Evolutionary conservation across 805 yeast species (phyloP).

Genomic region (Candida odintsovae): DNA sequence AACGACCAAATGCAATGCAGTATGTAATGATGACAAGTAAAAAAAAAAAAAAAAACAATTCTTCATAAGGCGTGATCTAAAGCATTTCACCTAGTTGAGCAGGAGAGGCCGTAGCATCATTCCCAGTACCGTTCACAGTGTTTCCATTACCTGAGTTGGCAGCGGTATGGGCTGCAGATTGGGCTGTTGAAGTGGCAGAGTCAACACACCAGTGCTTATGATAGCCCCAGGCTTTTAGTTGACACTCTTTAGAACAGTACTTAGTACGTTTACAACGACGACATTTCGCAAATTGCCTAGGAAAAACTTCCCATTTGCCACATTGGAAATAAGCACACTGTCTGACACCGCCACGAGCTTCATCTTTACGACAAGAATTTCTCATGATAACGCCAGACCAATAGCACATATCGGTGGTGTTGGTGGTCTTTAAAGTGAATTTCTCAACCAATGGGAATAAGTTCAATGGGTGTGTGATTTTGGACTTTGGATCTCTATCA

Average conservation of each 20-base stretch:
- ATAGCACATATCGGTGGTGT: constrained; percentile 77
- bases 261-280: constrained; percentile 91
- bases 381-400: constrained; percentile 99
- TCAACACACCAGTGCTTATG: constrained; percentile 89
- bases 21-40: neutral
- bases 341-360: constrained; percentile 77
- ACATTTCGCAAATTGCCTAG: constrained; percentile 92
- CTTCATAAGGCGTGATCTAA: no score
- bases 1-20: neutral
- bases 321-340: constrained; percentile 94
- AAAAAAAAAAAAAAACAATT: neutral
- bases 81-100: neutral
- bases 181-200: constrained; percentile 12
- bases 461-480: constrained; percentile 49
- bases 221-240: constrained; percentile 83
- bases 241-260: constrained; percentile 91
- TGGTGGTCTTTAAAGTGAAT: constrained; percentile 62
- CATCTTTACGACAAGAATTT: constrained; percentile 90
- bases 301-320: constrained; percentile 89
- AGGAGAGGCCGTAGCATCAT: neutral
- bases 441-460: constrained; percentile 89
- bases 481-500: constrained; percentile 33
- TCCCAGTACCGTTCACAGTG: neutral
- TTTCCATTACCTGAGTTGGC: neutral
- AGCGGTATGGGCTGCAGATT: neutral